Evolutionary conservation across 495 filamentous ascomycete genomes (phyloP), one percentile per base, ranked within the genome.

Genomic region (Penicillium bialowiezense): DNA sequence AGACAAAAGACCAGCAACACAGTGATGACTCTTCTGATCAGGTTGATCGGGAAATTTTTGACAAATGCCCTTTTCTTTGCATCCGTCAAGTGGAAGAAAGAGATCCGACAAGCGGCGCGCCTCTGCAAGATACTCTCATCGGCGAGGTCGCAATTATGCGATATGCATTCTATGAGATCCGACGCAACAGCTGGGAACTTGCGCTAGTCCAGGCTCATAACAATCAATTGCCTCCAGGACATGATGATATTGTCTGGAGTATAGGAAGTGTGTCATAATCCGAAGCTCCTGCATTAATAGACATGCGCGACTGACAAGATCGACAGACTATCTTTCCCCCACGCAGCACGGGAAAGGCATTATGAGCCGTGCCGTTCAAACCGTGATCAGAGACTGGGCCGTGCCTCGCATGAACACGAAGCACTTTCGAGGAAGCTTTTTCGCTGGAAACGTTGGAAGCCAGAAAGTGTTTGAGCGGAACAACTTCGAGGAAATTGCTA

Each of bases 401-500:
- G 21, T 67, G 13, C 62, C 62, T 6, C 42, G 44, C 12, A 65
- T 68, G 64, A 65, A 68, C n/a, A 35, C 50, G 12, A 48, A 34
- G 4, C 20, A 24, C 8, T 10, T 68, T 9, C 63, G 43, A 43
- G 44, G 31, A 13, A 50, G 41, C 18, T 50, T 44, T 14, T 59
- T 56, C 47, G 41, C 47, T 15, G 64, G 43, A 3, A 68, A 68
- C 24, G 15, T 35, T n/a, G 59, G 59, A 3, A 65, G 62, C 26
- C 10, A 49, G 21, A 49, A 32, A n/a, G 56, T 63, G 9, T 54
- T 65, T 24, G 36, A 44, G 23, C 63, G 61, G 36, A 63, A 64
- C 33, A 55, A 55, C 26, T 65, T 65, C 35, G 26, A 51, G 18
- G 42, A 50, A 19, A 15, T 34, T 7, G 28, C 33, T 31, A 53